A percentile compares a stretch with the other conserved stretches of the same genome.
Conservation (phyloP, 2,329 filamentous ascomycete genomes). For the Monascus ruber region DNA sequence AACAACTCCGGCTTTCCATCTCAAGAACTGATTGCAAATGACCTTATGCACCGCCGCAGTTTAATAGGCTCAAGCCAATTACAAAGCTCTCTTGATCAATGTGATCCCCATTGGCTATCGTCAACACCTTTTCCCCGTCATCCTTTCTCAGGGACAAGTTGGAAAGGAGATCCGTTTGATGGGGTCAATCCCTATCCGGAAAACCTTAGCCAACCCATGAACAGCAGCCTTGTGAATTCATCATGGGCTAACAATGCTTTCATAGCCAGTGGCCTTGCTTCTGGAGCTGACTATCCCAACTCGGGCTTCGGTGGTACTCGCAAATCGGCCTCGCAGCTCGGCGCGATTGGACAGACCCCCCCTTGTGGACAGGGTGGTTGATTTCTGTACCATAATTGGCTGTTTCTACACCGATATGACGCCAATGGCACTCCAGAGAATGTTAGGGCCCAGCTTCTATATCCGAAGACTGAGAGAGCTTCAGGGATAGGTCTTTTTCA, state of each 20-base stretch:
- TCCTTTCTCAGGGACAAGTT: slow-evolving; percentile 9
- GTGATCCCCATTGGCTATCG: slow-evolving; percentile 14
- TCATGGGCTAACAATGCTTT: slow-evolving; percentile 29
- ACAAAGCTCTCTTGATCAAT: slow-evolving; percentile 10
- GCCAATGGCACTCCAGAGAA: too few relatives aligned
- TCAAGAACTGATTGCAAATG: slow-evolving; percentile 15
- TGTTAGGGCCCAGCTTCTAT: too few relatives aligned
- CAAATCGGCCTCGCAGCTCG: slow-evolving; percentile 22
- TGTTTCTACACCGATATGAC: too few relatives aligned
- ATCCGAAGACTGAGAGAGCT: too few relatives aligned
- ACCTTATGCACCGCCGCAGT: slow-evolving; percentile 17
- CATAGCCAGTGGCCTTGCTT: slow-evolving; percentile 19
- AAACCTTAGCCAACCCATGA: slow-evolving; percentile 14
- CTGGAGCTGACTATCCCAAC: slow-evolving; percentile 13
- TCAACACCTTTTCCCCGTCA: slow-evolving; percentile 7
- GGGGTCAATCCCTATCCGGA: slow-evolving; percentile 6
- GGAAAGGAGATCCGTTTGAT: slow-evolving; percentile 13
- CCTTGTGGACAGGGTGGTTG: slow-evolving; percentile 39
- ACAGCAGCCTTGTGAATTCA: slow-evolving; percentile 16
- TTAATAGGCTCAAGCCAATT: slow-evolving; percentile 15
- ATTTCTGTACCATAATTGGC: slow-evolving; percentile 6
- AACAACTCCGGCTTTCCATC: slow-evolving; percentile 10
- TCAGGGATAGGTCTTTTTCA: too few relatives aligned
- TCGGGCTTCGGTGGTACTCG: slow-evolving; percentile 14
- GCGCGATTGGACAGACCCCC: slow-evolving; percentile 36